Percentiles rank a stretch among this genome's conserved stretches.
Evolutionary conservation across 768 basidiomycete species (phyloP).

Genomic region (Crassisporium funariophilum): DNA sequence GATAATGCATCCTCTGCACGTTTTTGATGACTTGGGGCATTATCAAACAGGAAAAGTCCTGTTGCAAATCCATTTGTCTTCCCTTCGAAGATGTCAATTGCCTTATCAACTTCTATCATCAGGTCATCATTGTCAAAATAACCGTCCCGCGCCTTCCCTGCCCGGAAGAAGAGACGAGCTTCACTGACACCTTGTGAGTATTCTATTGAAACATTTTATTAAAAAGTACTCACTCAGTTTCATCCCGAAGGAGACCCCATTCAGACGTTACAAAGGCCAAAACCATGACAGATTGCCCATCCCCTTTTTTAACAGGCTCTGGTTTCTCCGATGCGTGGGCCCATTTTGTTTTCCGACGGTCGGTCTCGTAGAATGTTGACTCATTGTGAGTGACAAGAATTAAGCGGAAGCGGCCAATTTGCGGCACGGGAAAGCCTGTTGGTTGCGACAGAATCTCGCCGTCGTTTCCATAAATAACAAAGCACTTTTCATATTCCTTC

Average conservation of each 20-base stretch:
- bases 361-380: slow-evolving; percentile 40
- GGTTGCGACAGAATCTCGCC: slow-evolving; percentile 16
- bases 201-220: too few relatives aligned
- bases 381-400: slow-evolving; percentile 35
- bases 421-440: slow-evolving; percentile 18
- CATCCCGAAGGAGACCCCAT: slow-evolving; percentile 25
- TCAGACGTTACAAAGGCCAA: slow-evolving; percentile 34
- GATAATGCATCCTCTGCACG: slow-evolving; percentile 16
- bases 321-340: slow-evolving; percentile 20
- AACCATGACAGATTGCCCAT: slow-evolving; percentile 37
- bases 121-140: slow-evolving; percentile 28
- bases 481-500: slow-evolving; percentile 24
- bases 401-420: slow-evolving; percentile 11
- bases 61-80: slow-evolving; percentile 20
- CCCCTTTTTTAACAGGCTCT: slow-evolving; percentile 31
- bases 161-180: slow-evolving; percentile 12
- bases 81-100: slow-evolving; percentile 32
- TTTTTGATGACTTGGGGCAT: slow-evolving; percentile 20
- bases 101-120: slow-evolving; percentile 18
- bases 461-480: slow-evolving; percentile 26
- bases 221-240: slow-evolving; percentile 12
- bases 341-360: slow-evolving; percentile 33
- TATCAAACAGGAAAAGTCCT: slow-evolving; percentile 27
- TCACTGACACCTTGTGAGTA: neutral
- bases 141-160: slow-evolving; percentile 32